These are phyloP conservation scores for Backusella tarrabulga DNA, from an alignment of 192 early-diverging fungal species.

Conservation along the genomic window DNA sequence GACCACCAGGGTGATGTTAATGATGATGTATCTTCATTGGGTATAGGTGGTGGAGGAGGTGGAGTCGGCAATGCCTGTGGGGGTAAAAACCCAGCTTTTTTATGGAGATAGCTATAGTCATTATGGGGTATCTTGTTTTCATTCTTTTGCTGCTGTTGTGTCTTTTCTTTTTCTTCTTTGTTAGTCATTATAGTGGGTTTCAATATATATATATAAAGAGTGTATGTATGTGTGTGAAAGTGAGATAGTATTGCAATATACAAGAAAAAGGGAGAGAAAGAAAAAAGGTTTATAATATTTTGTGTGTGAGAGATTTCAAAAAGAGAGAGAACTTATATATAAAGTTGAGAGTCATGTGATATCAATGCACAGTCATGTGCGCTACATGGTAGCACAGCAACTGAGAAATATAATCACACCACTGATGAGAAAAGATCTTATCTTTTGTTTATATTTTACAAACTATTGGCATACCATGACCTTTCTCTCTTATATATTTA, in stretches of 20 bases:
- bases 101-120: neutral
- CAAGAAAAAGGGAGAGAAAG: neutral
- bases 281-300: neutral
- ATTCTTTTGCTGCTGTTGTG: neutral
- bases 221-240: neutral
- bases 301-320: neutral
- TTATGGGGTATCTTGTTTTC: neutral
- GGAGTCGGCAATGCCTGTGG: constrained; percentile 12
- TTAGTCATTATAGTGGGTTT: neutral
- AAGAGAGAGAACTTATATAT: neutral
- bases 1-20: constrained; percentile 33
- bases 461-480: neutral
- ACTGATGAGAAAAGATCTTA: neutral
- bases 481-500: neutral
- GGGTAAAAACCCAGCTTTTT: constrained; percentile 12
- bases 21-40: constrained; percentile 13
- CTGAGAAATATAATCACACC: neutral
- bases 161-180: neutral
- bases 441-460: neutral
- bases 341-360: neutral
- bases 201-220: neutral
- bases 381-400: neutral
- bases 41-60: constrained; percentile 11
- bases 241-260: neutral
- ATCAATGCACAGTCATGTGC: neutral